phyloP scores from a whole-genome alignment of 805 yeast species.

The Metschnikowia amazonensis region DNA sequence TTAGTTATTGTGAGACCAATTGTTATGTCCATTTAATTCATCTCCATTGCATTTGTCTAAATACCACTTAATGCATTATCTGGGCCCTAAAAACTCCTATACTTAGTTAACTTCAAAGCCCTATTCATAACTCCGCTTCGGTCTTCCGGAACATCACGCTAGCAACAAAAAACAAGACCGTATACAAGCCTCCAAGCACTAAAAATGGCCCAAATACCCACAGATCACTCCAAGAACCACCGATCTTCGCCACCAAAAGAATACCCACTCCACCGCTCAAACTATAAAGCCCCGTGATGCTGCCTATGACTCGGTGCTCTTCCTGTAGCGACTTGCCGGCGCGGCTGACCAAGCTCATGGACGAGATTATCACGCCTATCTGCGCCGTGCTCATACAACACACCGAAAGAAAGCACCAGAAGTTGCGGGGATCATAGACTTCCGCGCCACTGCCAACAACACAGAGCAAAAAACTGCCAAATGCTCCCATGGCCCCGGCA shows the following conservation, averaged over 20 bases:
- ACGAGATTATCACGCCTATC: slow-evolving; percentile 57
- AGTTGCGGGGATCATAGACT: slow-evolving; percentile 33
- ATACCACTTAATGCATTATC: too few relatives aligned
- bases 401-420: slow-evolving; percentile 38
- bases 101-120: too few relatives aligned
- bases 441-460: slow-evolving; percentile 16
- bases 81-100: too few relatives aligned
- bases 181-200: slow-evolving; percentile 42
- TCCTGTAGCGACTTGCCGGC: slow-evolving; percentile 20
- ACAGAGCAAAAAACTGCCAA: slow-evolving; percentile 38
- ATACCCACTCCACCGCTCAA: slow-evolving; percentile 68
- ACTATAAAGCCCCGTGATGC: slow-evolving; percentile 66
- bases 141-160: not conserved
- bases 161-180: slow-evolving; percentile 10
- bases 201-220: slow-evolving; percentile 60
- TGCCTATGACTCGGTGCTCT: slow-evolving; percentile 51
- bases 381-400: slow-evolving; percentile 53
- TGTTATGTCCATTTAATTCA: too few relatives aligned
- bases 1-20: too few relatives aligned
- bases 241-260: slow-evolving; percentile 53
- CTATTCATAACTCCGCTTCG: too few relatives aligned
- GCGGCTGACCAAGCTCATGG: slow-evolving; percentile 53
- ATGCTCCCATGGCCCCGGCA: slow-evolving; percentile 41
- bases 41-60: too few relatives aligned
- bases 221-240: slow-evolving; percentile 56